A percentile compares a stretch with the other conserved stretches of the same genome.
These are phyloP conservation scores for Pseudogymnoascus sp. DNA, from an alignment of 2,329 filamentous ascomycete genomes.

Conservation along the genomic window DNA sequence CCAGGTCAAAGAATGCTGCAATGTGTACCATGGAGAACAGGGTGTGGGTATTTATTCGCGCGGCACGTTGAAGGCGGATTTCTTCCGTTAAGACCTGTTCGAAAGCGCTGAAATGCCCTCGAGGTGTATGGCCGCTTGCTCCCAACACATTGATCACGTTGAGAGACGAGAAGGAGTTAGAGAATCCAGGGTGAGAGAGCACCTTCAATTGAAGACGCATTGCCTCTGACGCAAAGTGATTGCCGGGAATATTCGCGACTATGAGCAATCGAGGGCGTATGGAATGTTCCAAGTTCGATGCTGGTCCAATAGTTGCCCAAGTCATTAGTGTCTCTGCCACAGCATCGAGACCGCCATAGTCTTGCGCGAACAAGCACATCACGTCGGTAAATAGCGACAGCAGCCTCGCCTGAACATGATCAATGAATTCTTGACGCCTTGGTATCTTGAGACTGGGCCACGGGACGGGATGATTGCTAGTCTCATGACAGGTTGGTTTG, in stretches of 20 bases:
- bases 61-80: constrained; percentile 10
- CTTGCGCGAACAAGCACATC: constrained; percentile 22
- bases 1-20: constrained; percentile 16
- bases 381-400: constrained; percentile 22
- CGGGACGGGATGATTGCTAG: constrained; percentile 11
- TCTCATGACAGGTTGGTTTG: constrained; percentile 15
- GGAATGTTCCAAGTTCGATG: constrained; percentile 15
- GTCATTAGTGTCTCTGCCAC: constrained; percentile 14
- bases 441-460: constrained; percentile 10
- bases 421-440: constrained; percentile 10
- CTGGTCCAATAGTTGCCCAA: constrained; percentile 16
- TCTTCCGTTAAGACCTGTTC: constrained; percentile 13
- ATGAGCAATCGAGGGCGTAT: constrained; percentile 15
- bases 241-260: constrained; percentile 12
- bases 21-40: constrained; percentile 18
- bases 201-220: constrained; percentile 12
- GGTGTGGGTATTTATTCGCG: constrained; percentile 12
- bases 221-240: constrained; percentile 12
- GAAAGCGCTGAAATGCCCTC: constrained; percentile 11
- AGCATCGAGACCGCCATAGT: constrained; percentile 18
- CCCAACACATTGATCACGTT: constrained; percentile 15
- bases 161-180: constrained; percentile 15
- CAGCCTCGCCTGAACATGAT: constrained; percentile 16
- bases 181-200: constrained; percentile 12
- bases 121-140: background rate